phyloP scores from a whole-genome alignment of 2,329 filamentous ascomycete genomes.

The Aaosphaeria arxii region DNA sequence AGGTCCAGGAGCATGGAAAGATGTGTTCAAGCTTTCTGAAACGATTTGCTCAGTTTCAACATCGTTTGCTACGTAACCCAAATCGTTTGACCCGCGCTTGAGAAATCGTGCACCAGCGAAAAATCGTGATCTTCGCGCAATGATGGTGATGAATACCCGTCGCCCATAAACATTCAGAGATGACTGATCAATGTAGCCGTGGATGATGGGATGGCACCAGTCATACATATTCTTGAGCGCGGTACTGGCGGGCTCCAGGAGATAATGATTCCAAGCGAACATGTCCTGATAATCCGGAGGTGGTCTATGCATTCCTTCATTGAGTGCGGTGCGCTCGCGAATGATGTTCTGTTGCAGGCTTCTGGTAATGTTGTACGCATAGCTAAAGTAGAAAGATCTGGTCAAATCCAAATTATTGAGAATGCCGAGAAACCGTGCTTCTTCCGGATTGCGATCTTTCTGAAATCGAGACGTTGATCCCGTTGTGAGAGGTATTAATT shows the following conservation, averaged over 20 bases:
- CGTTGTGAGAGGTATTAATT: constrained; percentile 82
- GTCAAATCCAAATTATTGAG: constrained; percentile 88
- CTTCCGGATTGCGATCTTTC: constrained; percentile 81
- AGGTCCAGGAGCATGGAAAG: constrained; percentile 88
- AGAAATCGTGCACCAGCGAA: constrained; percentile 94
- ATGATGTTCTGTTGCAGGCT: constrained; percentile 91
- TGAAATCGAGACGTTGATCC: constrained; percentile 65
- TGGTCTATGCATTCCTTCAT: constrained; percentile 59
- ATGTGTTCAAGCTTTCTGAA: constrained; percentile 89
- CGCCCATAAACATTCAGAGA: constrained; percentile 74
- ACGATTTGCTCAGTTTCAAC: constrained; percentile 99
- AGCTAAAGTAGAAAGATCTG: constrained; percentile 95
- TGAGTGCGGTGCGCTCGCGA: constrained; percentile 69
- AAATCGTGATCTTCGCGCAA: constrained; percentile 85
- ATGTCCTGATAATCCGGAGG: constrained; percentile 78
- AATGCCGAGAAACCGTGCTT: constrained; percentile 83
- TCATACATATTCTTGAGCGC: constrained; percentile 80
- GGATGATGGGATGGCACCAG: constrained; percentile 94
- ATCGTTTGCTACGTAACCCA: constrained; percentile 96
- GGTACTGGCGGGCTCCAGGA: constrained; percentile 71
- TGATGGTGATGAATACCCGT: constrained; percentile 86
- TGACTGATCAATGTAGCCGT: constrained; percentile 93
- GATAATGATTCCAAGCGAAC: constrained; percentile 97
- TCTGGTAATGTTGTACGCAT: constrained; percentile 92
- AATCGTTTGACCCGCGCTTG: constrained; percentile 90